Conservation (phyloP, 2,329 filamentous ascomycete genomes). For the Elsinoe perseae region DNA sequence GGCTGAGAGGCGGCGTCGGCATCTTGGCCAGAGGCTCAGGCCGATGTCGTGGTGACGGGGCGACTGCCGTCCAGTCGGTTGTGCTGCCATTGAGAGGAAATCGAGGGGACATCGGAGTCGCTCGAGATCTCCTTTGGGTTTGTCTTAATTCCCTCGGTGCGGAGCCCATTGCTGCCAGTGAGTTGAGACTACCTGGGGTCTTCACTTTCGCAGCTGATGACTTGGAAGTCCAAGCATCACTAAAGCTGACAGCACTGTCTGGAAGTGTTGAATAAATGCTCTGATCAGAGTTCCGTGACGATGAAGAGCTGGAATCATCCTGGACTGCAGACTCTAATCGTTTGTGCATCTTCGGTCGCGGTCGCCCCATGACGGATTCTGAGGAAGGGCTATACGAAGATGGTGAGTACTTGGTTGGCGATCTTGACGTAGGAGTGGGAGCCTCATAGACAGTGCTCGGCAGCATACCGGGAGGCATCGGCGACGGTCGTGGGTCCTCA, state of each 20-base stretch:
- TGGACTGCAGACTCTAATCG: neutral
- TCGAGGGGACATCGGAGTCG: neutral
- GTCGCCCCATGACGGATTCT: conserved; percentile 8
- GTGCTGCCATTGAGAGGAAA: neutral
- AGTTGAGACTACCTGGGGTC: conserved; percentile 9
- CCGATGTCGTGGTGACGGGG: neutral
- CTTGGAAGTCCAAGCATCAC: neutral
- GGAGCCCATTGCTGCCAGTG: conserved; percentile 8
- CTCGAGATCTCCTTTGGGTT: neutral
- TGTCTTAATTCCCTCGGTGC: conserved; percentile 3
- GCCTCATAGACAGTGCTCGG: neutral
- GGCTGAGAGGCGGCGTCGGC: conserved; percentile 12
- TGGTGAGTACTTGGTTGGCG: neutral
- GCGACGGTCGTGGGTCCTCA: conserved; percentile 8
- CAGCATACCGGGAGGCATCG: neutral
- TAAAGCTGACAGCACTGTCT: conserved; percentile 3
- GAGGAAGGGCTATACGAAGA: neutral
- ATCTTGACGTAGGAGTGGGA: neutral
- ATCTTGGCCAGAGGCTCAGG: conserved; percentile 10
- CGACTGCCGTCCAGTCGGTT: conserved; percentile 11
- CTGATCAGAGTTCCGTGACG: neutral
- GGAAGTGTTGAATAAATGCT: neutral
- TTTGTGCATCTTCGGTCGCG: conserved; percentile 3
- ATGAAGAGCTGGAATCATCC: conserved; percentile 7
- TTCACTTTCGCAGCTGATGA: neutral